Evolutionary conservation across 2,329 filamentous ascomycete species (phyloP).

Genomic region (Lasiodiplodia theobromae): DNA sequence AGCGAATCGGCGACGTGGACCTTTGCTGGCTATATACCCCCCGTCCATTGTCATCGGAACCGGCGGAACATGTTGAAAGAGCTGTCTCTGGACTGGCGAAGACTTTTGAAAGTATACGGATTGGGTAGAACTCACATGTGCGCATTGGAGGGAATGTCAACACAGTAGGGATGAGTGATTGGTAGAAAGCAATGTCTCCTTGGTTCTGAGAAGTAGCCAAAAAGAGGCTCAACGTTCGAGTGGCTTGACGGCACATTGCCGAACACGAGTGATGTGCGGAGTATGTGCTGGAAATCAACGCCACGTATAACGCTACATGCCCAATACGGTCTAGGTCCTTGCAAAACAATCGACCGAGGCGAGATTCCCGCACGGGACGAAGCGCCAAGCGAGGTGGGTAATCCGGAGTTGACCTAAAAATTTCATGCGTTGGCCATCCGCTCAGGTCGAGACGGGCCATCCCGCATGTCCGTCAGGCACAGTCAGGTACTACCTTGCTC

Average conservation of each 20-base stretch:
- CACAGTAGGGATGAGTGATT: background rate
- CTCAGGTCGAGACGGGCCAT: background rate
- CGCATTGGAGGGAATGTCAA: background rate
- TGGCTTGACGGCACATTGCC: background rate
- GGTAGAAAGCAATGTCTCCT: background rate
- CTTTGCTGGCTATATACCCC: background rate
- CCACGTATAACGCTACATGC: background rate
- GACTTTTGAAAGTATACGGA: background rate
- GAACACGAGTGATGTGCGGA: background rate
- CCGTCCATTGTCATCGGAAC: background rate
- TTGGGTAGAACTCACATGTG: background rate
- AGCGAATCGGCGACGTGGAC: background rate
- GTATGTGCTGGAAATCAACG: background rate
- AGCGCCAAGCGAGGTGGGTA: background rate
- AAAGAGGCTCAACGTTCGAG: background rate
- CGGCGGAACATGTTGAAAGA: too few relatives aligned
- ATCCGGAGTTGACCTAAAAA: background rate
- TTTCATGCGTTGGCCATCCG: background rate
- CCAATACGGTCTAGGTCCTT: background rate
- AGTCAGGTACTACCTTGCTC: background rate
- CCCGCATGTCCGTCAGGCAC: constrained; percentile 3
- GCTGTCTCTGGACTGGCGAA: background rate
- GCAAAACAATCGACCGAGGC: background rate
- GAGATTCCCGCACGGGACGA: background rate
- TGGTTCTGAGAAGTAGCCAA: background rate